A percentile compares a stretch with the other conserved stretches of the same genome.
Conservation (phyloP, 768 basidiomycete species). For the Tylopilus rubrobrunneus region DNA sequence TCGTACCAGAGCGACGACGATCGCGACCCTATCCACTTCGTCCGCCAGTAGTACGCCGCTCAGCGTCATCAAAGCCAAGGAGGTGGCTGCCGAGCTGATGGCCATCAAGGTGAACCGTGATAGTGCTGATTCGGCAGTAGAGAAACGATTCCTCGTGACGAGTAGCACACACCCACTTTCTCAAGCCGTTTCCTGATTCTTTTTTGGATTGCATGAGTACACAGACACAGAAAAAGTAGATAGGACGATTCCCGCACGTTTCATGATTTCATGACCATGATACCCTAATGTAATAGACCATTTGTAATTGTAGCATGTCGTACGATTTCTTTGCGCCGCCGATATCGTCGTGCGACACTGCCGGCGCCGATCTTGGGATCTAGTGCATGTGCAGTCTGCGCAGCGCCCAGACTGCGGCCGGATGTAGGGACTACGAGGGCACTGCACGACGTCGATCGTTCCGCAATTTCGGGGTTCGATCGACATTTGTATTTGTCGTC, state of each 20-base stretch:
- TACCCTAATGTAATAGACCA: background rate
- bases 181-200: constrained; percentile 2
- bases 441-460: no score
- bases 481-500: no score
- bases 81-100: constrained; percentile 47
- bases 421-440: no score
- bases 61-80: constrained; percentile 64
- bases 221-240: background rate
- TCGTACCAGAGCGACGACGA: constrained; percentile 36
- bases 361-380: no score
- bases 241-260: no score
- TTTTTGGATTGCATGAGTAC: background rate
- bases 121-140: background rate
- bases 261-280: background rate
- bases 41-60: constrained; percentile 28
- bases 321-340: background rate
- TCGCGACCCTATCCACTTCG: constrained; percentile 14
- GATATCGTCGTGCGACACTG: no score
- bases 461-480: no score
- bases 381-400: no score
- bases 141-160: background rate
- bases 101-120: background rate
- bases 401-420: no score
- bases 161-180: background rate
- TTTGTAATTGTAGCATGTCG: background rate